These are phyloP conservation scores for Hemileccinum rubropunctum DNA, from an alignment of 768 basidiomycete genomes.

Conservation along the genomic window DNA sequence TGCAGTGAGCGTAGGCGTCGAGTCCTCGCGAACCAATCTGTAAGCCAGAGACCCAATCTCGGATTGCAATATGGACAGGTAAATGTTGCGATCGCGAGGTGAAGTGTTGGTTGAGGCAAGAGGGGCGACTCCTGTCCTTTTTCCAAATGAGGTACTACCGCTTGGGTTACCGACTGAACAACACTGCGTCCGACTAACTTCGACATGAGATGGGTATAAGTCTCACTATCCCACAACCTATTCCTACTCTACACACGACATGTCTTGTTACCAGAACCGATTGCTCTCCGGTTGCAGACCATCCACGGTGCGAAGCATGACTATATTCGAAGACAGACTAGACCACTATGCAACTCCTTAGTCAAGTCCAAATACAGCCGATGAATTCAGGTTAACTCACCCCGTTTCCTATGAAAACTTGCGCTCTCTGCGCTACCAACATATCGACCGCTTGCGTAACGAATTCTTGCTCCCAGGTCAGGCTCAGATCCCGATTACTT, in stretches of 20 bases:
- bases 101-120: conserved; percentile 2
- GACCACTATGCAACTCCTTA: conserved; percentile 32
- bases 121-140: conserved; percentile 8
- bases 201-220: no score
- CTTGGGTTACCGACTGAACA: not conserved
- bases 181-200: not conserved
- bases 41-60: conserved; percentile 1
- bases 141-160: conserved; percentile 15
- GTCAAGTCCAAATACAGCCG: not conserved
- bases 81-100: not conserved
- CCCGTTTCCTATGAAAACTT: conserved; percentile 52
- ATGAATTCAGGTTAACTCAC: conserved; percentile 27
- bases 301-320: conserved; percentile 36
- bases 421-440: conserved; percentile 43
- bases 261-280: conserved; percentile 32
- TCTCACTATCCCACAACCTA: not conserved
- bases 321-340: conserved; percentile 39
- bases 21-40: not conserved
- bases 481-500: conserved; percentile 39
- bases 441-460: conserved; percentile 51
- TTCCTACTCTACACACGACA: no score
- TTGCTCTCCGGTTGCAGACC: conserved; percentile 27
- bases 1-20: not conserved
- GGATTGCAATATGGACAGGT: conserved; percentile 3
- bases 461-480: conserved; percentile 42